These are phyloP conservation scores for Xylaria sp. DNA, from an alignment of 2,329 filamentous ascomycete species.

Conservation along the genomic window DNA sequence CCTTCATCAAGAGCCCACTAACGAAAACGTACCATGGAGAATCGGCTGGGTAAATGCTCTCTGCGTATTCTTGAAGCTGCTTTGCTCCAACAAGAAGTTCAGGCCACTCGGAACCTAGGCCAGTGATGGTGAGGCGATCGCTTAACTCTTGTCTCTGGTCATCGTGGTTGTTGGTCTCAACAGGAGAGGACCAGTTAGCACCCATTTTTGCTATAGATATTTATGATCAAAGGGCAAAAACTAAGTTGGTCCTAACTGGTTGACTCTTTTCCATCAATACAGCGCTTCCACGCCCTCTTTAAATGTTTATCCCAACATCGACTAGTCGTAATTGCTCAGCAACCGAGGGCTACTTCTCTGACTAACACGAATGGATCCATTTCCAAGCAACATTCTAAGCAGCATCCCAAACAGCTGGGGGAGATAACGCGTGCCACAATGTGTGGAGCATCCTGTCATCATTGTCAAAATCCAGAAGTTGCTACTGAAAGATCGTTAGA, in stretches of 20 bases:
- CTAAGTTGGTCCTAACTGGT: neutral
- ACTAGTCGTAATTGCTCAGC: neutral
- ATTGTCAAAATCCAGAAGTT: neutral
- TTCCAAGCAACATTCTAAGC: conserved; percentile 16
- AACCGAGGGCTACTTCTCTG: conserved; percentile 6
- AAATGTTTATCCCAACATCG: neutral
- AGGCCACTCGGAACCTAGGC: conserved; percentile 31
- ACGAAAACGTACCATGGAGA: conserved; percentile 27
- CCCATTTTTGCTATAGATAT: conserved; percentile 25
- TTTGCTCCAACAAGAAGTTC: conserved; percentile 18
- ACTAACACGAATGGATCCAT: conserved; percentile 17
- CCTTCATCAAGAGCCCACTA: neutral
- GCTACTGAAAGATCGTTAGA: neutral
- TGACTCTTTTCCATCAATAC: neutral
- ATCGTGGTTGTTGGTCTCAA: neutral
- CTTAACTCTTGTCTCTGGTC: conserved; percentile 9
- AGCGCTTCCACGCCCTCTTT: conserved; percentile 7
- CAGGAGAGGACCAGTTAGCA: conserved; percentile 27
- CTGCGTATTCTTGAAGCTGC: conserved; percentile 22
- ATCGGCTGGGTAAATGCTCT: conserved; percentile 30
- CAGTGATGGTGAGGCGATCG: conserved; percentile 34
- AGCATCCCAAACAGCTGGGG: neutral
- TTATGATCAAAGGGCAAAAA: neutral
- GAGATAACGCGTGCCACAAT: conserved; percentile 14
- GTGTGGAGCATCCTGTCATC: conserved; percentile 17